Percentiles rank a stretch among this genome's conserved stretches.
Evolutionary conservation across 176 grass and related monocot species (phyloP).

Genomic region (Oryza nivara): DNA sequence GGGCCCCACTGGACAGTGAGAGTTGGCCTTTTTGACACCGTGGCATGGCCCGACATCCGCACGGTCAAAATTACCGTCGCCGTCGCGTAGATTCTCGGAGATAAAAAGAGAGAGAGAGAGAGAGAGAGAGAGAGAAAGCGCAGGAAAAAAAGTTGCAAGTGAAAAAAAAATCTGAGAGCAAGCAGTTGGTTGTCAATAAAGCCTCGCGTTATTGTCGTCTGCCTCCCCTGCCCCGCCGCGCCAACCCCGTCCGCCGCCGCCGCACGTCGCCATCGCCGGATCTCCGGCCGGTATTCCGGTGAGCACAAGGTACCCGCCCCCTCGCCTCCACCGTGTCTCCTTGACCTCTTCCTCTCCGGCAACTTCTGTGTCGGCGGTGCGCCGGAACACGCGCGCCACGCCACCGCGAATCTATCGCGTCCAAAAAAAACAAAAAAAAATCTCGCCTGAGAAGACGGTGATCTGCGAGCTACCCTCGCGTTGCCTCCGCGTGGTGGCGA

Average conservation of each 20-base stretch:
- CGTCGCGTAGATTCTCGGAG: conserved; percentile 28
- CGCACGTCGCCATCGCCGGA: background rate
- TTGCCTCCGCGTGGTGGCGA: background rate
- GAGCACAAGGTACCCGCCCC: background rate
- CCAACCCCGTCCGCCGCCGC: background rate
- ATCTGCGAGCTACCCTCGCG: conserved; percentile 51
- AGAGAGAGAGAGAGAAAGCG: background rate
- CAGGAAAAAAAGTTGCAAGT: background rate
- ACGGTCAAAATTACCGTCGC: conserved; percentile 41
- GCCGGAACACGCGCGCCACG: background rate
- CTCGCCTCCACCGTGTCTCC: too few species aligned
- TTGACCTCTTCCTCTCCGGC: background rate
- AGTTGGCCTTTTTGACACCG: background rate
- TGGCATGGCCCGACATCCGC: background rate
- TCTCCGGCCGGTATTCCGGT: background rate
- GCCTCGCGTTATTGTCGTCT: conserved; percentile 7
- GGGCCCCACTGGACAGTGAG: background rate
- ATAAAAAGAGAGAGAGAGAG: background rate
- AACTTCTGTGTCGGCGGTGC: background rate
- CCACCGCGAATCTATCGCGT: background rate
- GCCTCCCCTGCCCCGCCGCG: background rate
- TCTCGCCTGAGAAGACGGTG: conserved; percentile 24
- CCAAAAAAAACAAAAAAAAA: background rate
- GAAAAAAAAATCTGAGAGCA: background rate
- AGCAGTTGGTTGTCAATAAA: conserved; percentile 21